These are phyloP conservation scores for Zygnema circumcarinatum DNA, from an alignment of 139 green algal species.

Conservation along the genomic window DNA sequence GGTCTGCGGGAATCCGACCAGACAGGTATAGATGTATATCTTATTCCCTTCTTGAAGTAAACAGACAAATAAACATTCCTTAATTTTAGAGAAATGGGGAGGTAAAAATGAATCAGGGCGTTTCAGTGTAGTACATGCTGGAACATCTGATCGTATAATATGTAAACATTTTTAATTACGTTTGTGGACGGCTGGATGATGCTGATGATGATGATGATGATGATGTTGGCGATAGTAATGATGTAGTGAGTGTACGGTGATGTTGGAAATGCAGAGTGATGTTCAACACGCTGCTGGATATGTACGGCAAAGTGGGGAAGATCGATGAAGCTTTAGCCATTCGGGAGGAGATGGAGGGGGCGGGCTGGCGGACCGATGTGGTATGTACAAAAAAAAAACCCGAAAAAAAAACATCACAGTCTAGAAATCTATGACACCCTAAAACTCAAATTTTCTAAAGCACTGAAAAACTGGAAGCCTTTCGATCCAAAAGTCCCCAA, in stretches of 20 bases:
- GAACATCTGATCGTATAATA: too few species aligned
- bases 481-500: too few species aligned
- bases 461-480: too few species aligned
- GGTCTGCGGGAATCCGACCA: constrained; percentile 3
- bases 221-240: neutral
- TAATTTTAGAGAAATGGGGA: too few species aligned
- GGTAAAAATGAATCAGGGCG: too few species aligned
- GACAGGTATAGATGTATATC: constrained; percentile 47
- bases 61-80: too few species aligned
- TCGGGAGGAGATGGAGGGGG: constrained; percentile 28
- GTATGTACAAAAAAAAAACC: too few species aligned
- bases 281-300: constrained; percentile 58
- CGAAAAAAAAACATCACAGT: too few species aligned
- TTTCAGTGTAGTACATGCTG: too few species aligned
- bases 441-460: too few species aligned
- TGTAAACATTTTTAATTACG: too few species aligned
- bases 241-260: neutral
- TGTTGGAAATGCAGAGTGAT: constrained; percentile 29
- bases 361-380: constrained; percentile 29
- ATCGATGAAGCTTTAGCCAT: constrained; percentile 39
- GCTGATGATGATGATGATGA: neutral
- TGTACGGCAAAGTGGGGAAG: constrained; percentile 46
- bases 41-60: constrained; percentile 1
- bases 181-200: neutral
- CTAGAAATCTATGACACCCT: too few species aligned